Conservation (phyloP, 441 rosid genomes). For the Eugenia klotzschiana region DNA sequence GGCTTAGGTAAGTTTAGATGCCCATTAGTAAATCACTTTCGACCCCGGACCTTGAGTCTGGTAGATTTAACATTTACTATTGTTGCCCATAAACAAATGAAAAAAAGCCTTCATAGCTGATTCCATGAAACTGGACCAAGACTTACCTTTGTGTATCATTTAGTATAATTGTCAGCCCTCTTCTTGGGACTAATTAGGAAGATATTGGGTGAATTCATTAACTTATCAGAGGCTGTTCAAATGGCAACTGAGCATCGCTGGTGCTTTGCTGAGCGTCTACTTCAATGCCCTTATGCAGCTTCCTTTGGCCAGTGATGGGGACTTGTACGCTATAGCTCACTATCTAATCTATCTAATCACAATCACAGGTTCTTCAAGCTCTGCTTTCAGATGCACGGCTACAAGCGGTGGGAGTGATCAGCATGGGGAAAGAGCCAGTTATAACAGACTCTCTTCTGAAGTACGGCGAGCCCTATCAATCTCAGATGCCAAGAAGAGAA, state of each 20-base stretch:
- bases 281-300: slow-evolving; percentile 33
- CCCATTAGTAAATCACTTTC: no score
- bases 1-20: no score
- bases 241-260: neutral
- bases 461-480: slow-evolving; percentile 77
- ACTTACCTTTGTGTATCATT: no score
- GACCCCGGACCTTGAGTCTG: no score
- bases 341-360: neutral
- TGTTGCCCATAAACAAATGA: no score
- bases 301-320: slow-evolving; percentile 52
- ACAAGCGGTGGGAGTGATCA: slow-evolving; percentile 19
- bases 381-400: slow-evolving; percentile 88
- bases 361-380: slow-evolving; percentile 83
- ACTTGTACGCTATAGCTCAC: slow-evolving; percentile 44
- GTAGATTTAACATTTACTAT: no score
- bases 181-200: neutral
- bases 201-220: neutral
- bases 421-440: slow-evolving; percentile 42
- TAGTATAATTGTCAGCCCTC: no score
- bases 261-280: neutral
- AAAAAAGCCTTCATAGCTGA: no score
- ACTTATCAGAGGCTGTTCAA: neutral
- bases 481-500: slow-evolving; percentile 62
- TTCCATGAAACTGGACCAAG: no score
- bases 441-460: slow-evolving; percentile 50